phyloP scores from a whole-genome alignment of 495 filamentous ascomycete genomes.

The Endocarpon pusillum region DNA sequence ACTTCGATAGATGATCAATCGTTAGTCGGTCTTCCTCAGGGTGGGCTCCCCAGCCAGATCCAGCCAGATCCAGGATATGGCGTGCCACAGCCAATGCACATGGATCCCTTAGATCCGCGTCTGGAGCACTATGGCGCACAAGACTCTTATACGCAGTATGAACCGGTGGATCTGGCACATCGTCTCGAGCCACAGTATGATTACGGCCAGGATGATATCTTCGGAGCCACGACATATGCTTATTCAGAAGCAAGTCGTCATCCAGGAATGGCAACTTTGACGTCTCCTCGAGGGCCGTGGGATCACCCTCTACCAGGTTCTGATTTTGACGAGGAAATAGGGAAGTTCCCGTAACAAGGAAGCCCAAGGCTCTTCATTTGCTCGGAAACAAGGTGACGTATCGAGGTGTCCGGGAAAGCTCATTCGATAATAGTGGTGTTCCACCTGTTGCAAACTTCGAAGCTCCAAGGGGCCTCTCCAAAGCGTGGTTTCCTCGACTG shows the following conservation, averaged over 20 bases:
- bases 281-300: too few species aligned
- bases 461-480: too few species aligned
- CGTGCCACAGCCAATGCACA: conserved; percentile 6
- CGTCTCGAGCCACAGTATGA: not conserved
- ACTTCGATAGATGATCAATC: conserved; percentile 2
- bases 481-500: too few species aligned
- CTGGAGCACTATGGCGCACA: conserved; percentile 9
- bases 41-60: conserved; percentile 34
- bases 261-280: conserved; percentile 1
- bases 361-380: too few species aligned
- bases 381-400: too few species aligned
- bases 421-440: too few species aligned
- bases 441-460: too few species aligned
- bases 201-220: not conserved
- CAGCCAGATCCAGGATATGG: conserved; percentile 17
- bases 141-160: not conserved
- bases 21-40: conserved; percentile 36
- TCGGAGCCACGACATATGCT: not conserved
- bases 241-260: conserved; percentile 1
- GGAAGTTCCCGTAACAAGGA: too few species aligned
- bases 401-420: too few species aligned
- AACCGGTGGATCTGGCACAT: not conserved
- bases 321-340: too few species aligned
- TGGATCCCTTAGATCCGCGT: conserved; percentile 26
- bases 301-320: too few species aligned